Evolutionary conservation across 768 basidiomycete genomes (phyloP).

Genomic region (Macrolepiota albuminosa): DNA sequence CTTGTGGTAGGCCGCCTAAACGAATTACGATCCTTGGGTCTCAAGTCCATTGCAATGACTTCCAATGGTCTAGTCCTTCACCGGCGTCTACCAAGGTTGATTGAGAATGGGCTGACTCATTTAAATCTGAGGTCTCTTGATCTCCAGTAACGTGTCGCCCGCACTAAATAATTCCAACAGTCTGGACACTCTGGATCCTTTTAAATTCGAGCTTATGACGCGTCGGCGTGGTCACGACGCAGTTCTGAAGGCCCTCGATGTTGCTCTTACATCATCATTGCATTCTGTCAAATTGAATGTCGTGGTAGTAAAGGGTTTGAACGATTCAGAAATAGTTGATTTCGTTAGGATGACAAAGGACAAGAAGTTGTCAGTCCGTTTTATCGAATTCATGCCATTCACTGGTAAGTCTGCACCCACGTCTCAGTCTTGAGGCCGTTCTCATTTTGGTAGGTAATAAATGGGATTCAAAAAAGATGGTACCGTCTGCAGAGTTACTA

Average conservation of each 20-base stretch:
- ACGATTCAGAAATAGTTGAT: conserved; percentile 73
- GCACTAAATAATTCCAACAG: conserved; percentile 28
- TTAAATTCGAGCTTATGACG: conserved; percentile 87
- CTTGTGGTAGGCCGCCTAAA: conserved; percentile 51
- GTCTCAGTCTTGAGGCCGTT: background rate
- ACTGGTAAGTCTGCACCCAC: conserved; percentile 45
- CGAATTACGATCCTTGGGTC: conserved; percentile 52
- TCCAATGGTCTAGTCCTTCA: conserved; percentile 77
- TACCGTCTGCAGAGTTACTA: conserved; percentile 67
- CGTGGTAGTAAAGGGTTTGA: conserved; percentile 77
- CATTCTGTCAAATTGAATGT: conserved; percentile 77
- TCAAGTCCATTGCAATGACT: conserved; percentile 80
- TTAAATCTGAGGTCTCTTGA: conserved; percentile 53
- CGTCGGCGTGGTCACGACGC: conserved; percentile 72
- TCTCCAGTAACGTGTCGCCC: background rate
- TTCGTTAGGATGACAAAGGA: conserved; percentile 76
- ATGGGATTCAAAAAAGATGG: conserved; percentile 81
- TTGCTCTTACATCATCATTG: conserved; percentile 52
- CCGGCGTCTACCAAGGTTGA: conserved; percentile 62
- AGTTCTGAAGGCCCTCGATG: conserved; percentile 62
- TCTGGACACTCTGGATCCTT: conserved; percentile 80
- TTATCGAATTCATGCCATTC: conserved; percentile 96
- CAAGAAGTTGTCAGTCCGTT: conserved; percentile 63
- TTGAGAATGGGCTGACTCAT: conserved; percentile 73
- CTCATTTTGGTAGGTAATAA: conserved; percentile 39